Conservation (phyloP, 768 basidiomycete genomes). For the Psilocybe sp. region DNA sequence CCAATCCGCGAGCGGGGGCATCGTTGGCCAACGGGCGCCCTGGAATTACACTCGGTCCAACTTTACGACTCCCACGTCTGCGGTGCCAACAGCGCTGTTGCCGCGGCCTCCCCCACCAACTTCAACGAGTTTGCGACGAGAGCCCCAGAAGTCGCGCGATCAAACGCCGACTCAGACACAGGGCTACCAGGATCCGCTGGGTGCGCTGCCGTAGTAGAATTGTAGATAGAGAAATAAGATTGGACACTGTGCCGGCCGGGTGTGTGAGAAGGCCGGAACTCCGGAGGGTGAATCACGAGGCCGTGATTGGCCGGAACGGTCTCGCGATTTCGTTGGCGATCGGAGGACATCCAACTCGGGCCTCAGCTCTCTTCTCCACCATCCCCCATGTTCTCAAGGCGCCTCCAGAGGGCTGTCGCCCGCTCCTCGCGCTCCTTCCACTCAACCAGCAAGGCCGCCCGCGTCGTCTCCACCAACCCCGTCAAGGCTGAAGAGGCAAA, state of each 20-base stretch:
- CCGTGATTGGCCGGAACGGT: conserved; percentile 38
- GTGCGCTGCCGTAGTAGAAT: conserved; percentile 26
- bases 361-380: conserved; percentile 13
- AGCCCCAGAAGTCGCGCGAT: conserved; percentile 23
- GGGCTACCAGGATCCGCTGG: conserved; percentile 39
- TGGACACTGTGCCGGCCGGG: conserved; percentile 9
- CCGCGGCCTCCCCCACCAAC: conserved; percentile 52
- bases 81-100: conserved; percentile 38
- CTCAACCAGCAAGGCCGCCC: conserved; percentile 55
- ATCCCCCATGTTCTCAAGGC: conserved; percentile 62
- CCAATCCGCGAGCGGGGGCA: conserved; percentile 2
- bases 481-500: conserved; percentile 81
- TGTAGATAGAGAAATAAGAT: conserved; percentile 13
- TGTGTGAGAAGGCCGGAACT: conserved; percentile 12
- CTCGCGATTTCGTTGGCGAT: conserved; percentile 21
- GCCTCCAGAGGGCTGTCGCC: conserved; percentile 50
- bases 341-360: conserved; percentile 16
- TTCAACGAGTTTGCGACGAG: conserved; percentile 33
- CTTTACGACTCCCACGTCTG: conserved; percentile 32
- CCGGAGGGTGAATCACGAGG: conserved; percentile 33
- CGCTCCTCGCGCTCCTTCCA: conserved; percentile 62
- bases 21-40: conserved; percentile 35
- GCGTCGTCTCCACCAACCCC: conserved; percentile 68
- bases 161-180: conserved; percentile 22
- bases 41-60: conserved; percentile 58